A percentile compares a stretch with the other conserved stretches of the same genome.
These are phyloP conservation scores for Gossypium sturtianum DNA, from an alignment of 345 rosid genomes.

Conservation along the genomic window DNA sequence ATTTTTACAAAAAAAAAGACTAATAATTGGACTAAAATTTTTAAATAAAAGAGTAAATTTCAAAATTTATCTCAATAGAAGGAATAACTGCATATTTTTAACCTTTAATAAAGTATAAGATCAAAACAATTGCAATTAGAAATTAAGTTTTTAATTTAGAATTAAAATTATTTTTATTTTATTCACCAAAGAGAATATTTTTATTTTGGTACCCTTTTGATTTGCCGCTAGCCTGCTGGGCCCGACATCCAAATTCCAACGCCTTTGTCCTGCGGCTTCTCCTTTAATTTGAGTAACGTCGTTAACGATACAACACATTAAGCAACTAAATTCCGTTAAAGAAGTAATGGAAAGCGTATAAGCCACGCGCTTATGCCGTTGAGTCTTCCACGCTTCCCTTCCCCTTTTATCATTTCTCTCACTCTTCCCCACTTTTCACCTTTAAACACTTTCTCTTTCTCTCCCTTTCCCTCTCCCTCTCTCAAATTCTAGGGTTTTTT, in stretches of 20 bases:
- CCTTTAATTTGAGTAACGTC: conserved; percentile 2
- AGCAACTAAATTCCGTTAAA: neutral
- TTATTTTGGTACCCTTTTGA: too few species aligned
- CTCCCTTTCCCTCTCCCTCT: neutral
- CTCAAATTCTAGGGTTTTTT: conserved; percentile 19
- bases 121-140: too few species aligned
- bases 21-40: too few species aligned
- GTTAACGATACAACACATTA: conserved; percentile 9
- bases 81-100: too few species aligned
- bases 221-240: neutral
- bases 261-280: neutral
- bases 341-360: conserved; percentile 11
- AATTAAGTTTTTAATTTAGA: too few species aligned
- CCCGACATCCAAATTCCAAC: neutral
- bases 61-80: too few species aligned
- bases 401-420: conserved; percentile 6
- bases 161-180: too few species aligned
- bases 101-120: too few species aligned
- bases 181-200: too few species aligned
- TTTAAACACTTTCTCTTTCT: neutral
- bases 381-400: conserved; percentile 1
- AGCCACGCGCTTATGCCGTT: conserved; percentile 19
- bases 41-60: too few species aligned
- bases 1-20: too few species aligned
- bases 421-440: neutral